Evolutionary conservation across 192 early-diverging fungal genomes (phyloP), one percentile per base, ranked within the genome.

Genomic region (Coemansia sp.): DNA sequence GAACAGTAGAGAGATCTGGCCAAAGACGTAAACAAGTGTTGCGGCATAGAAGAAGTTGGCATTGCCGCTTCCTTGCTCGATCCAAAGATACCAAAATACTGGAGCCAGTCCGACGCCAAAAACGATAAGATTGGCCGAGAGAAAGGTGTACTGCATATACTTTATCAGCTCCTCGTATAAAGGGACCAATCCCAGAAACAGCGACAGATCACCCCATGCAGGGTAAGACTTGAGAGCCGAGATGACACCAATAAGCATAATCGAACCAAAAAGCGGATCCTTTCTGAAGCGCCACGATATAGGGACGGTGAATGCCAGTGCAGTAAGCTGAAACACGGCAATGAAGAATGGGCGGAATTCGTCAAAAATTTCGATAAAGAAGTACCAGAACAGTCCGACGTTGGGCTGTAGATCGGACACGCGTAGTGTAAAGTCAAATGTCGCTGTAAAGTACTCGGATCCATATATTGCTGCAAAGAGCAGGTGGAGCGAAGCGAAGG

Each of bases 291-390:
- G 82, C 55, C 93, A 82, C n/a, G 85, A 69, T 3, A 98, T 67
- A 0, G 97, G 97, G 0, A 89, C 83, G 0, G 84, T 84, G 78
- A 96, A 99, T 14, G 93, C 87, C 38, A 98, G 87, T 10, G 85
- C 84, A n/a, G 93, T 89, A 24, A 98, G 77, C 74, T 99, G 95
- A 69, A 99, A 98, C 2, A 96, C 94, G 17, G 87, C 69, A 63
- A 94, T 59, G 71, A 97, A 99, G 67, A 99, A 98, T 7, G 83
- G 61, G 25, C 97, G 84, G 84, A 97, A 99, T 56, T 96, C 91
- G 67, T 99, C 95, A 83, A 99, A 99, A 72, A 99, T 95, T 70
- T 99, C 97, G 50, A 93, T 98, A 76, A 97, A 95, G 75, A 99
- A 95, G 79, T 99, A 99, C 97, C 97, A 99, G 64, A 85, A 96